Conservation (phyloP, 192 early-diverging fungal genomes). For the Chytriomyces hyalinus region DNA sequence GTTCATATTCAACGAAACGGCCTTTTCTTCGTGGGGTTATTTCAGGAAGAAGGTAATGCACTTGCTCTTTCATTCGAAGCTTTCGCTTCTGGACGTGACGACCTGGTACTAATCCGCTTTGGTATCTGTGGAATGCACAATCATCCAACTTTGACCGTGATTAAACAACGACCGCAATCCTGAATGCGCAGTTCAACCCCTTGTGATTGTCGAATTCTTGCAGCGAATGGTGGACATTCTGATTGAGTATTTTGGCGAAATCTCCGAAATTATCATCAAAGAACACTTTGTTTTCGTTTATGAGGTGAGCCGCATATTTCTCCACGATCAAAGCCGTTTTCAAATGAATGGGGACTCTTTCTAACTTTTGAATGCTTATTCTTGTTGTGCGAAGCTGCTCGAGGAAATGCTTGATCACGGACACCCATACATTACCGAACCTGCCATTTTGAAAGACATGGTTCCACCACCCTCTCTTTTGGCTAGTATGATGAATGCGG, state of each 20-base stretch:
- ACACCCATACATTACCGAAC: constrained; percentile 85
- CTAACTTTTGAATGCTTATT: constrained; percentile 8
- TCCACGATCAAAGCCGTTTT: neutral
- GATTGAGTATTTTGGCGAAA: constrained; percentile 79
- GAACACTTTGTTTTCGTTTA: constrained; percentile 94
- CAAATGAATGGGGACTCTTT: neutral
- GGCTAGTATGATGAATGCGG: constrained; percentile 83
- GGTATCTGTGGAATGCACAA: neutral
- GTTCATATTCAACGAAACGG: constrained; percentile 71
- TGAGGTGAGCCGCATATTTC: constrained; percentile 57
- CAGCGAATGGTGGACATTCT: constrained; percentile 80
- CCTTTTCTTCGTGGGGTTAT: constrained; percentile 78
- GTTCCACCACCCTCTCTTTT: constrained; percentile 88
- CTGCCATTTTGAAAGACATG: constrained; percentile 79
- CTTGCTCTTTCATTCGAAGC: neutral
- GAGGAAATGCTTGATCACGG: constrained; percentile 96
- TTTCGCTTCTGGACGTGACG: neutral
- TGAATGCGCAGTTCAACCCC: constrained; percentile 67
- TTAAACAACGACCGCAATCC: neutral
- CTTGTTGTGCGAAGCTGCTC: constrained; percentile 61
- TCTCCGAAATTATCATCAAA: constrained; percentile 83
- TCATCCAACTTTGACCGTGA: neutral
- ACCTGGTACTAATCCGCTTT: neutral
- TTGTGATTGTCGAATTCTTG: constrained; percentile 85
- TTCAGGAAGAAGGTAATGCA: constrained; percentile 72